Evolutionary conservation across 2,329 filamentous ascomycete species (phyloP), one percentile per base, ranked within the genome.

Genomic region (Ceratocystiopsis brevicomis): DNA sequence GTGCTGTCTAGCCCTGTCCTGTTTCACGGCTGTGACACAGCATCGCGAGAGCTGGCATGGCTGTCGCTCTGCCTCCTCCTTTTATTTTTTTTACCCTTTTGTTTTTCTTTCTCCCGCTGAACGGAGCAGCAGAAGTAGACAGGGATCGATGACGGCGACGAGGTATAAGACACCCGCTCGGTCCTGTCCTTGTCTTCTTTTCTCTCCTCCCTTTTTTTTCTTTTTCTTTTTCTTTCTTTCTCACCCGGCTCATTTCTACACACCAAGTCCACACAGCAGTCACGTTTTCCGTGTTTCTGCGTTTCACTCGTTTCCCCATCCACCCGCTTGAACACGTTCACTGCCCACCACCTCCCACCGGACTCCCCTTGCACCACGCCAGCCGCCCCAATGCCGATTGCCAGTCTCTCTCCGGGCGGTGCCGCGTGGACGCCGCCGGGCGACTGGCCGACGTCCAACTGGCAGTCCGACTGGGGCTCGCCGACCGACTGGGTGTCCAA

Each of bases 1-100:
- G 11, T 37, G 19, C 6, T 44, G 39, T 44, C 39, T 41, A 36
- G 43, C 43, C 39, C 38, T 44, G 43, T 39, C 5, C 17, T 38
- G 39, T 41, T 41, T 41, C 43, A 36, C 36, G 30, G 43, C 12
- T 8, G 43, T 44, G 18, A n/a, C 37, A 44, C 43, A 16, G 17
- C 43, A 36, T 41, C 35, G 16, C 25, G 25, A 30, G 33, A 30
- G 33, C 42, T 14, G n/a, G 19, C 34, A 17, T 25, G 14, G 19
- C 34, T 13, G 32, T 4, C 37, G 5, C 25, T 34, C 37, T 19
- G 32, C 35, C 34, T 30, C 17, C 25, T 11, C 6, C 17, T 19
- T 34, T 38, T 33, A 11, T 38, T 11, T 33, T 14, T 33, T n/a
- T 17, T n/a, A 37, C 16, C 25, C 16, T 11, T 33, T n/a, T 34